Percentiles rank a stretch among this genome's conserved stretches.
Evolutionary conservation across 2,329 filamentous ascomycete genomes (phyloP).

Genomic region (Zalaria sp.): DNA sequence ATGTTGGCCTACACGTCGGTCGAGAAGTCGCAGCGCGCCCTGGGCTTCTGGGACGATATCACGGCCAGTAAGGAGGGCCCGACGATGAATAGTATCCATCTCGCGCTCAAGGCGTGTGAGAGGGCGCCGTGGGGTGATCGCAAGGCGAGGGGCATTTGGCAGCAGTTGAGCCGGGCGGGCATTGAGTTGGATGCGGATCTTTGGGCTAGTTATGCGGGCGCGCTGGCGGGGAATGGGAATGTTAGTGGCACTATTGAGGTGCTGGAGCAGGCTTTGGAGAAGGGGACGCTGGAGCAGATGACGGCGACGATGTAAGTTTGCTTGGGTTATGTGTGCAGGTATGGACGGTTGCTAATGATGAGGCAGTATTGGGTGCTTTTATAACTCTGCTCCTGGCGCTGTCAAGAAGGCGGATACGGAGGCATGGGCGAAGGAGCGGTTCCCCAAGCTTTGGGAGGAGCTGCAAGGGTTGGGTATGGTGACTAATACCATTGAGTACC

Average conservation of each 20-base stretch:
- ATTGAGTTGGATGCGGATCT: slow-evolving; percentile 61
- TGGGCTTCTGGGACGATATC: slow-evolving; percentile 76
- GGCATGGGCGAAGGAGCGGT: slow-evolving; percentile 55
- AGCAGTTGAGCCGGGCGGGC: slow-evolving; percentile 56
- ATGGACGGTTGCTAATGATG: not conserved
- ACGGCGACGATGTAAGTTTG: slow-evolving; percentile 49
- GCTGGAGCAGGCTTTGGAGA: slow-evolving; percentile 51
- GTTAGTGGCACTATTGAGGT: slow-evolving; percentile 53
- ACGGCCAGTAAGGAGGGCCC: slow-evolving; percentile 76
- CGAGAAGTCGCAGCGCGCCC: slow-evolving; percentile 49
- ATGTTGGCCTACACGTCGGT: slow-evolving; percentile 74
- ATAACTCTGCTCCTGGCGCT: slow-evolving; percentile 54
- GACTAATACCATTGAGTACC: slow-evolving; percentile 1
- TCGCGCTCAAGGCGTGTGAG: slow-evolving; percentile 70
- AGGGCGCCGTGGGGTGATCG: slow-evolving; percentile 34
- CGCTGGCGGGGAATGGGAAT: slow-evolving; percentile 58
- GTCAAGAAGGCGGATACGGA: slow-evolving; percentile 53
- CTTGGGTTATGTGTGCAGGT: not conserved
- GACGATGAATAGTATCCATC: slow-evolving; percentile 63
- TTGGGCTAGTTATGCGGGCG: slow-evolving; percentile 64
- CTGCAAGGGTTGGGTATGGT: slow-evolving; percentile 39
- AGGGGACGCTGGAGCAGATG: slow-evolving; percentile 51
- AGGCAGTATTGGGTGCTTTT: slow-evolving; percentile 55
- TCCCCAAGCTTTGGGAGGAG: slow-evolving; percentile 55
- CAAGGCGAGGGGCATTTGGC: slow-evolving; percentile 48